Evolutionary conservation across 495 filamentous ascomycete species (phyloP).

Genomic region (Amphirosellinia nigrospora): DNA sequence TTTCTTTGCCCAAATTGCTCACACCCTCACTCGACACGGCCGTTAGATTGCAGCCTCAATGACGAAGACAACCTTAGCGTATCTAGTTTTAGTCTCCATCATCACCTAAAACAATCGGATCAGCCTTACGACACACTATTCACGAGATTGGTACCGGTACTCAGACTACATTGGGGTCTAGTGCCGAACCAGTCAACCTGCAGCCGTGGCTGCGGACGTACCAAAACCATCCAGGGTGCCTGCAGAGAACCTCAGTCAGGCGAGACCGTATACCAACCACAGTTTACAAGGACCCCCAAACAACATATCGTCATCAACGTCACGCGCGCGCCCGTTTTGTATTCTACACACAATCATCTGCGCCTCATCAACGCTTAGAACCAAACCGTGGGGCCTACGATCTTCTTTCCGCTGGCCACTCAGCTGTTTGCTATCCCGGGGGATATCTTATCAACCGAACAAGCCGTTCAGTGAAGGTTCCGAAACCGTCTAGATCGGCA

Average conservation of each 20-base stretch:
- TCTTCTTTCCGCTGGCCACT: constrained; percentile 1
- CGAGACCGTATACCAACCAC: constrained; percentile 19
- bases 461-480: not conserved
- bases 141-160: constrained; percentile 31
- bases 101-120: constrained; percentile 47
- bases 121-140: constrained; percentile 27
- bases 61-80: constrained; percentile 60
- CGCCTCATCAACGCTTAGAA: not conserved
- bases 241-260: constrained; percentile 23
- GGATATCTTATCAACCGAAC: constrained; percentile 16
- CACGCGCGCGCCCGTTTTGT: constrained; percentile 10
- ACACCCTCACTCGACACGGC: constrained; percentile 24
- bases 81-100: constrained; percentile 58
- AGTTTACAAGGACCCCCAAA: constrained; percentile 20
- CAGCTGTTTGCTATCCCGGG: constrained; percentile 3
- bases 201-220: constrained; percentile 25
- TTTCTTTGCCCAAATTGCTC: constrained; percentile 25
- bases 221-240: constrained; percentile 22
- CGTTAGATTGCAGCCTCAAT: constrained; percentile 43
- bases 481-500: constrained; percentile 13
- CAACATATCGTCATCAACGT: constrained; percentile 13
- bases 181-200: constrained; percentile 26
- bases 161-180: constrained; percentile 32
- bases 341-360: constrained; percentile 1
- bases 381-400: constrained; percentile 4